Evolutionary conservation across 2,329 filamentous ascomycete genomes (phyloP).

Genomic region (Monosporascus sp.): DNA sequence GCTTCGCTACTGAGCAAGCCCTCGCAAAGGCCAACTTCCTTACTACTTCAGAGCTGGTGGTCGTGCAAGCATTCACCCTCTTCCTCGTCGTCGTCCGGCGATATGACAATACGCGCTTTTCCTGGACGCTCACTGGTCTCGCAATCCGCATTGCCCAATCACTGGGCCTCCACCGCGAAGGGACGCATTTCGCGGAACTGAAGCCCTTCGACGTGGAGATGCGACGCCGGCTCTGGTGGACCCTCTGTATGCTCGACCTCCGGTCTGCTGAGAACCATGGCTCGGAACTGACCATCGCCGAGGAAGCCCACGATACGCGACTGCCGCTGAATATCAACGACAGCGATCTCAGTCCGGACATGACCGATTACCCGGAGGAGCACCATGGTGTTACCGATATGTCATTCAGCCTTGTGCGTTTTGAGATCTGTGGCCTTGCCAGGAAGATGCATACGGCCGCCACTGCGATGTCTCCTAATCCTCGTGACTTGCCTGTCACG

Average conservation of each 20-base stretch:
- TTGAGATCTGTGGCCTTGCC: constrained; percentile 36
- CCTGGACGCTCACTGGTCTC: constrained; percentile 60
- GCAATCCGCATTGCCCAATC: constrained; percentile 51
- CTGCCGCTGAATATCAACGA: constrained; percentile 55
- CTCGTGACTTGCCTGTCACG: constrained; percentile 24
- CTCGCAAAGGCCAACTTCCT: constrained; percentile 58
- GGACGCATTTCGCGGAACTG: constrained; percentile 43
- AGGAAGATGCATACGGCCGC: constrained; percentile 33
- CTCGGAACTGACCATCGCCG: constrained; percentile 40
- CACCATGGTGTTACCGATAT: constrained; percentile 49
- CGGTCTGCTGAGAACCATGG: constrained; percentile 56
- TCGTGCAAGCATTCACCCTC: constrained; percentile 56
- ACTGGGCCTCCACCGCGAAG: constrained; percentile 54
- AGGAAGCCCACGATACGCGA: constrained; percentile 44
- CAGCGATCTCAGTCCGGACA: constrained; percentile 41
- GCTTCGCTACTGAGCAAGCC: constrained; percentile 52
- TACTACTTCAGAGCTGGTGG: constrained; percentile 50
- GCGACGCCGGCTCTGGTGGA: constrained; percentile 58
- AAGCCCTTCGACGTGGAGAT: constrained; percentile 58
- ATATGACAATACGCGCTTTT: constrained; percentile 46
- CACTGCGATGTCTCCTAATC: constrained; percentile 26
- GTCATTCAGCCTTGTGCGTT: constrained; percentile 38
- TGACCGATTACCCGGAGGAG: constrained; percentile 38
- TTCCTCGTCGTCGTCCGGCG: constrained; percentile 50
- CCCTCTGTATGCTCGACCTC: constrained; percentile 53